Conservation (phyloP, 2,329 filamentous ascomycete genomes). For the Harringtonia aguacate region DNA sequence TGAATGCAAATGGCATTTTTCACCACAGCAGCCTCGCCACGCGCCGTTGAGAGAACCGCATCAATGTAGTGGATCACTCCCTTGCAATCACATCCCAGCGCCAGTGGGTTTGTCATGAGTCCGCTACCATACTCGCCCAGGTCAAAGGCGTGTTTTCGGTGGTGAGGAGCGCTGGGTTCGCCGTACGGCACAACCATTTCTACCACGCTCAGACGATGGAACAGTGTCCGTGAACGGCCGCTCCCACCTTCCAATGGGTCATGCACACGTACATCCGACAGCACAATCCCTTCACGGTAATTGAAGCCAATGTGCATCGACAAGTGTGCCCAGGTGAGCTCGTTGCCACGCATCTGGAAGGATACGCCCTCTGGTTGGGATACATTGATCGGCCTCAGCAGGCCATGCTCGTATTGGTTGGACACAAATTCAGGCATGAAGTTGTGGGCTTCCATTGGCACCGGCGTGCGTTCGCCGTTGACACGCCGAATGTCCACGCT, state of each 20-base stretch:
- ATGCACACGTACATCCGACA: conserved; percentile 84
- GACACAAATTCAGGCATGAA: conserved; percentile 59
- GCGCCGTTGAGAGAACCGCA: conserved; percentile 69
- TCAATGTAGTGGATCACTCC: conserved; percentile 89
- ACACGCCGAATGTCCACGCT: conserved; percentile 75
- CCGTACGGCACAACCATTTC: conserved; percentile 94
- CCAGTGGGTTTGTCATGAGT: no score
- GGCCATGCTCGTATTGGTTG: conserved; percentile 62
- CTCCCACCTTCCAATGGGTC: conserved; percentile 54
- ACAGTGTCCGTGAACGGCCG: conserved; percentile 65
- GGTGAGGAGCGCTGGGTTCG: conserved; percentile 70
- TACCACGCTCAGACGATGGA: conserved; percentile 79
- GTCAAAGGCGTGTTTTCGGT: no score
- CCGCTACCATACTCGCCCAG: no score
- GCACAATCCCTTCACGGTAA: conserved; percentile 81
- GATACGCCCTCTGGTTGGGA: conserved; percentile 73
- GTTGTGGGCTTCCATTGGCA: conserved; percentile 68
- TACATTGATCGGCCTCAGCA: conserved; percentile 66
- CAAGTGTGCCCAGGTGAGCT: conserved; percentile 86
- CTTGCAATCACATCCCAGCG: no score
- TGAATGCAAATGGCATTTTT: conserved; percentile 94
- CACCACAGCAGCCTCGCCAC: conserved; percentile 64
- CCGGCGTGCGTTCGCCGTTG: conserved; percentile 63
- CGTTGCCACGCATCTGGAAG: conserved; percentile 56
- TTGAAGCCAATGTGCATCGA: conserved; percentile 91